Conservation (phyloP, 305 asterid genomes). For the Andrographis paniculata region DNA sequence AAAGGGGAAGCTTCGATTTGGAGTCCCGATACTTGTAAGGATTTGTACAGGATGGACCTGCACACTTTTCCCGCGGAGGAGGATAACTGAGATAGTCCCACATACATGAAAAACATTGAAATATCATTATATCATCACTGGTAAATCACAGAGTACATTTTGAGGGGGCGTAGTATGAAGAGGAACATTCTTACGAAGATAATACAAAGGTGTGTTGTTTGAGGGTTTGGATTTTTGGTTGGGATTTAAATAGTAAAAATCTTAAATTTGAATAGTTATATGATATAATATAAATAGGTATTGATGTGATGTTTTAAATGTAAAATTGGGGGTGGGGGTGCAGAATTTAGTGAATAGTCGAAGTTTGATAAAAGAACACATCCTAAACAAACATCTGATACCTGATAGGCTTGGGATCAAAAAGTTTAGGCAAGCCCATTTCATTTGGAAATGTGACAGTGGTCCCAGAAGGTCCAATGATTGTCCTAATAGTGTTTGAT, state of each 20-base stretch:
- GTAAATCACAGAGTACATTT: not conserved
- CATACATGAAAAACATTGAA: not conserved
- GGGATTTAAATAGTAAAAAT: too few species aligned
- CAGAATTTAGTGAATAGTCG: too few species aligned
- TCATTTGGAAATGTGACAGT: conserved; percentile 75
- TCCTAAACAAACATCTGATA: conserved; percentile 18
- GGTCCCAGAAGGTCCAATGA: conserved; percentile 80
- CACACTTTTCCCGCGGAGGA: conserved; percentile 89
- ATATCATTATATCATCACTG: too few species aligned
- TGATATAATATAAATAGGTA: too few species aligned
- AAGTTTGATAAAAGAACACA: too few species aligned
- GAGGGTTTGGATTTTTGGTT: too few species aligned
- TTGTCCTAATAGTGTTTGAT: conserved; percentile 62
- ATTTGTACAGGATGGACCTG: conserved; percentile 73
- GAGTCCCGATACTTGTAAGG: conserved; percentile 89
- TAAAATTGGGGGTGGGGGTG: too few species aligned
- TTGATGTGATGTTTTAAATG: too few species aligned
- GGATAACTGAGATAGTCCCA: conserved; percentile 67
- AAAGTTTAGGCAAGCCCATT: conserved; percentile 73
- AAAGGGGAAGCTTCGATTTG: conserved; percentile 83
- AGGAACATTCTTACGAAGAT: not conserved
- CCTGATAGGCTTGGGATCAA: conserved; percentile 51
- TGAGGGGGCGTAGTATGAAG: not conserved
- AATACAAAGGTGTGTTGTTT: too few species aligned
- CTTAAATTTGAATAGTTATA: too few species aligned